Percentiles rank a stretch among this genome's conserved stretches.
phyloP scores from a whole-genome alignment of 495 filamentous ascomycete species.

The Polyplosphaeria fusca region DNA sequence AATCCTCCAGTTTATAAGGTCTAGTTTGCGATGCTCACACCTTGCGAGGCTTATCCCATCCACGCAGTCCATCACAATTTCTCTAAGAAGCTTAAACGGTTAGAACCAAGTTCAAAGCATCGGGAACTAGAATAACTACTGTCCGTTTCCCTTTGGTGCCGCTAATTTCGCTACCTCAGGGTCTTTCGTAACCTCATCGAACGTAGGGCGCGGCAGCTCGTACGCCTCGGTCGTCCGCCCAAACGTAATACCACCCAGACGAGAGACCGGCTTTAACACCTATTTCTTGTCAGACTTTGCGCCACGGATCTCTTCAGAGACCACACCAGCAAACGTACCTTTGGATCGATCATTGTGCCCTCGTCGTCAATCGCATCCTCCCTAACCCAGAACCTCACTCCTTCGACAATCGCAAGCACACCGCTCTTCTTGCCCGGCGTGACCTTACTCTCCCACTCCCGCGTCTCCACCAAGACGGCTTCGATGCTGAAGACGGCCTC shows the following conservation, averaged over 20 bases:
- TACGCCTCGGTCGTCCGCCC: slow-evolving; percentile 64
- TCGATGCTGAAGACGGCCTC: slow-evolving; percentile 83
- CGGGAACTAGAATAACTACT: slow-evolving; percentile 15
- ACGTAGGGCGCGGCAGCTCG: slow-evolving; percentile 77
- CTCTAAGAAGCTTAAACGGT: too few relatives aligned
- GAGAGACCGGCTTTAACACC: slow-evolving; percentile 66
- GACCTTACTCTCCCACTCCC: slow-evolving; percentile 70
- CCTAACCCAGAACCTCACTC: slow-evolving; percentile 80
- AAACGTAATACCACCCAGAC: slow-evolving; percentile 84
- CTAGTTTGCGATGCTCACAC: too few relatives aligned
- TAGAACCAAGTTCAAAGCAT: too few relatives aligned
- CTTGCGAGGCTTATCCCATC: too few relatives aligned
- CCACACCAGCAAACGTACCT: slow-evolving; percentile 31
- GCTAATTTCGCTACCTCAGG: slow-evolving; percentile 46
- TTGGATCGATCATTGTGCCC: slow-evolving; percentile 65
- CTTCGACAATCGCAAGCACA: slow-evolving; percentile 76
- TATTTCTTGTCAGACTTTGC: too few relatives aligned
- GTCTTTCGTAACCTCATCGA: slow-evolving; percentile 48
- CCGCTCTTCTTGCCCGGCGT: slow-evolving; percentile 69
- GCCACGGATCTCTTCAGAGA: too few relatives aligned
- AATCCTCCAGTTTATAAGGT: too few relatives aligned
- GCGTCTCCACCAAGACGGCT: slow-evolving; percentile 66
- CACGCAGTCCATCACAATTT: too few relatives aligned
- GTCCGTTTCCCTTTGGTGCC: slow-evolving; percentile 28
- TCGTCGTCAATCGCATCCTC: slow-evolving; percentile 85